Evolutionary conservation across 441 rosid species (phyloP).

Genomic region (Erysimum cheiri): DNA sequence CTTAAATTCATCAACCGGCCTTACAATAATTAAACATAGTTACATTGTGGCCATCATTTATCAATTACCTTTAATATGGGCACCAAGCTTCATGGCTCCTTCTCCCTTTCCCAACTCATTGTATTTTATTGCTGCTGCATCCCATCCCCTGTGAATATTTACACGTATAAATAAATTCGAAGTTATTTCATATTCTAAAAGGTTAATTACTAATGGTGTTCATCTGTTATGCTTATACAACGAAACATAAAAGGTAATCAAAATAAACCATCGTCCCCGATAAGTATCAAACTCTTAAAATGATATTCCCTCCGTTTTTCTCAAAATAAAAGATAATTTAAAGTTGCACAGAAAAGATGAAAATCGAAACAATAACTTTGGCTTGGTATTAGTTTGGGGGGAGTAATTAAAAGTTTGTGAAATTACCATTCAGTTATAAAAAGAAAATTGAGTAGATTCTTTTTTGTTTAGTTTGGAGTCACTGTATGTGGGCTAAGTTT

Average conservation of each 20-base stretch:
- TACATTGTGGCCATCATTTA: constrained; percentile 11
- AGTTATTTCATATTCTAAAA: not conserved
- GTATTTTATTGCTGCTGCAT: constrained; percentile 37
- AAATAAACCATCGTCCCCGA: not conserved
- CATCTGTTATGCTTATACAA: constrained; percentile 14
- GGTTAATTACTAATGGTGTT: not conserved
- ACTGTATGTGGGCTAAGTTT: not conserved
- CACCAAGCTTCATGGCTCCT: constrained; percentile 37
- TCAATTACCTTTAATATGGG: constrained; percentile 41
- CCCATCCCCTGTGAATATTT: constrained; percentile 38
- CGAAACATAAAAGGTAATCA: not conserved
- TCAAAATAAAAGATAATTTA: not conserved
- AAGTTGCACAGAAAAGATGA: not conserved
- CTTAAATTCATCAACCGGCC: constrained; percentile 20
- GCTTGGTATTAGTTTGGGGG: not conserved
- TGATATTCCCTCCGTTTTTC: not conserved
- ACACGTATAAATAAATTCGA: not conserved
- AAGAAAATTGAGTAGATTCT: not conserved
- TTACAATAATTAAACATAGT: constrained; percentile 9
- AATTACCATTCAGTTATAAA: not conserved
- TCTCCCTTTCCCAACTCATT: constrained; percentile 37
- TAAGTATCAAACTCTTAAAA: constrained; percentile 5
- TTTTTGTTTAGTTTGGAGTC: not conserved
- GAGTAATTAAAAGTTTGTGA: not conserved
- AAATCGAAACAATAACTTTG: not conserved